phyloP scores from a whole-genome alignment of 805 yeast genomes.

The Pichia nanzhaoensis region DNA sequence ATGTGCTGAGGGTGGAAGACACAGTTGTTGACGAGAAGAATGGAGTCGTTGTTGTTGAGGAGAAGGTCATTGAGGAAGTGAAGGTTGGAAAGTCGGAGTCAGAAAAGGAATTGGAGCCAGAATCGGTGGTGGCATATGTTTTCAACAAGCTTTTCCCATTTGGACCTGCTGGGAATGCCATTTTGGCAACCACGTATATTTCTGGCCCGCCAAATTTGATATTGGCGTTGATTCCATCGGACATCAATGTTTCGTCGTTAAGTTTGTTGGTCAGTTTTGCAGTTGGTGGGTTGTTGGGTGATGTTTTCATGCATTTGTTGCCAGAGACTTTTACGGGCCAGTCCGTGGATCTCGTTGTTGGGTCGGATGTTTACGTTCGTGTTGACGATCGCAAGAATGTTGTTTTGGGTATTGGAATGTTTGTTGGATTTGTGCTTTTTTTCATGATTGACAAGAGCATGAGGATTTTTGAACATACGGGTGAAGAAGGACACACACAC shows the following conservation, averaged over 20 bases:
- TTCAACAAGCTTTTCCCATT: conserved; percentile 42
- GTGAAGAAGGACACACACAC: conserved; percentile 19
- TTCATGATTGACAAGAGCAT: conserved; percentile 56
- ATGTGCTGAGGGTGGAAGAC: neutral
- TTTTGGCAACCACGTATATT: conserved; percentile 57
- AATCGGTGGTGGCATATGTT: conserved; percentile 27
- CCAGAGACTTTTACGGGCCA: conserved; percentile 64
- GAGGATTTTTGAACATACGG: conserved; percentile 40
- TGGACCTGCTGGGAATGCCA: conserved; percentile 55
- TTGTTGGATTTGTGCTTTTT: conserved; percentile 55
- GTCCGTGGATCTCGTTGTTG: conserved; percentile 31
- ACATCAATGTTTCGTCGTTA: conserved; percentile 44
- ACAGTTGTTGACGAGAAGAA: neutral
- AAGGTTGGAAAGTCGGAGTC: neutral
- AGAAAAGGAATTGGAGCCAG: neutral
- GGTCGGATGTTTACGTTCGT: conserved; percentile 26
- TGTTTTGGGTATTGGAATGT: conserved; percentile 46
- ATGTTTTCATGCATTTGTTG: conserved; percentile 61
- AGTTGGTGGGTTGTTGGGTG: conserved; percentile 70
- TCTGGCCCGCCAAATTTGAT: conserved; percentile 59
- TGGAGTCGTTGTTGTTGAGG: neutral
- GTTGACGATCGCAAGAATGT: conserved; percentile 46
- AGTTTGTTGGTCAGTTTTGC: conserved; percentile 63
- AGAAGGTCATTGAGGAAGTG: neutral
- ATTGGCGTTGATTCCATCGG: conserved; percentile 49